Evolutionary conservation across 176 grass and related monocot genomes (phyloP), one percentile per base, ranked within the genome.

Genomic region (Eragrostis curvula): DNA sequence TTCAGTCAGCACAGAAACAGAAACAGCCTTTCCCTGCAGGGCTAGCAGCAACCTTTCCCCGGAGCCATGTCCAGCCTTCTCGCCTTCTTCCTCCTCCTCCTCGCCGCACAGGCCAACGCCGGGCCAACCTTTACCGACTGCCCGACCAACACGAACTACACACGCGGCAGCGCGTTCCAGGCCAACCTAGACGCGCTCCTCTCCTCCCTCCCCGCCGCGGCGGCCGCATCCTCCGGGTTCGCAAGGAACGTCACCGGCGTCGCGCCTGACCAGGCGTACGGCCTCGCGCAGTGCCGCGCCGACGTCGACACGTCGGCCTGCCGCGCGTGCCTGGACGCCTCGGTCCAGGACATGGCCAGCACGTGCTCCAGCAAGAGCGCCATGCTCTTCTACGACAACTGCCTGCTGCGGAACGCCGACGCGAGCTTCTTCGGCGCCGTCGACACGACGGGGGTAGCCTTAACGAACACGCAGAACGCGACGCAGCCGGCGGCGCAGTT

Each of bases 271-370:
- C 5, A 43, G 78, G 88, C 69, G 18, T 87, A 79, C 60, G 93
- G 85, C 1, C 87, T 95, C 13, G 90, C 90, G 24, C 73, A 88
- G 62, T 92, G 93, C 81, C 90, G 81, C 32, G 87, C 48, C n/a
- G 90, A 92, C 53, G 17, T 75, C 47, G 29, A 12, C 62, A 4
- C 16, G n/a, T 12, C 39, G 16, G n/a, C 5, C 5, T 92, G 93
- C 72, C 68, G 41, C 17, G 3, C 12, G 9, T 92, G 89, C 81
- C 66, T 88, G 12, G 14, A 66, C 60, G 4, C 0, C 28, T 11
- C 84, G 28, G 82, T 10, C 36, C 36, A 0, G 1, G 66, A 82
- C 15, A 20, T 52, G 44, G 49, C n/a, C 46, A 20, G 7, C n/a
- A 1, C 1, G 68, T 94, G 92, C 21, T 50, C 59, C 57, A 47